A percentile compares a stretch with the other conserved stretches of the same genome.
Conservation (phyloP, 306 rosid genomes). For the Senna tora region DNA sequence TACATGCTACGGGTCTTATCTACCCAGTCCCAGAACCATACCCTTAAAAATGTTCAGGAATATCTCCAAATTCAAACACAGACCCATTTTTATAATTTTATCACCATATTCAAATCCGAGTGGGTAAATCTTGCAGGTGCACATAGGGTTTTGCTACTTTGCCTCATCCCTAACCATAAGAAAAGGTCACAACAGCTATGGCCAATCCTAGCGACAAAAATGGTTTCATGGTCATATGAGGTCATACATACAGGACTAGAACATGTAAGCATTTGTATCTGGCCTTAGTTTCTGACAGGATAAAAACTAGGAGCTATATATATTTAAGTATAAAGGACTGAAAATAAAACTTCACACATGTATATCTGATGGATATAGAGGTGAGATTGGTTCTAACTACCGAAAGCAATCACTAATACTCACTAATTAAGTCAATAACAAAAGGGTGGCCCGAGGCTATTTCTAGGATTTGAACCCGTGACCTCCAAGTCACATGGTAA, state of each 20-base stretch:
- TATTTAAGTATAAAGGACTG: neutral
- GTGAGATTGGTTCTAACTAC: neutral
- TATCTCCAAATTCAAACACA: too few species aligned
- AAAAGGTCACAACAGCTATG: neutral
- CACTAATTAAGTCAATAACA: neutral
- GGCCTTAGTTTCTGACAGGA: neutral
- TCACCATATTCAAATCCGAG: too few species aligned
- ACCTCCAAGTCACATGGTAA: too few species aligned
- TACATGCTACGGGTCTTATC: too few species aligned
- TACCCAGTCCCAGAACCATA: too few species aligned
- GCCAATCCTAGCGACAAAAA: neutral
- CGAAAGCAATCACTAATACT: neutral
- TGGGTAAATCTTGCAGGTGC: too few species aligned
- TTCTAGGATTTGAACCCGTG: too few species aligned
- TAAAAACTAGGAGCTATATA: neutral
- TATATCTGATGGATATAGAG: neutral
- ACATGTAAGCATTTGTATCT: neutral
- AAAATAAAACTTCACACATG: neutral
- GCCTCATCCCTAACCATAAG: too few species aligned
- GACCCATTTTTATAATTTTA: too few species aligned
- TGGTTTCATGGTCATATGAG: neutral
- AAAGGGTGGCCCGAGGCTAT: too few species aligned
- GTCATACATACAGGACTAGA: neutral
- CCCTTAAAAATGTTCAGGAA: too few species aligned
- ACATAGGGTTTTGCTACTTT: too few species aligned